phyloP scores from a whole-genome alignment of 1,284 basidiomycete genomes.

The Takashimella tepidaria region DNA sequence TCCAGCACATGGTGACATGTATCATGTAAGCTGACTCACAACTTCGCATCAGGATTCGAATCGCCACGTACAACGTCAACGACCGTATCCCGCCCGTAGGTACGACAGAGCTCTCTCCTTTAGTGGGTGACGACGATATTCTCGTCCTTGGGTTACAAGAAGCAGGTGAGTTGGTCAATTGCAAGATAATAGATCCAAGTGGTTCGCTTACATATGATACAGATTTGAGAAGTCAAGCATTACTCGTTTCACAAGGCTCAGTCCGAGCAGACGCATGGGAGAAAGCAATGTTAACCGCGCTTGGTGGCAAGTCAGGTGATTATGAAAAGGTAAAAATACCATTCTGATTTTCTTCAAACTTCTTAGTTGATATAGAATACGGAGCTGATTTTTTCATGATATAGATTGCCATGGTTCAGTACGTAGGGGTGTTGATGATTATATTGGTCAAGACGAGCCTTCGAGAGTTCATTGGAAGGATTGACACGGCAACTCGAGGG shows the following conservation, averaged over 20 bases:
- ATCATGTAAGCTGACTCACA: neutral
- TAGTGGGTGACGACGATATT: slow-evolving; percentile 38
- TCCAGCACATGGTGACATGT: neutral
- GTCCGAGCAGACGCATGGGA: slow-evolving; percentile 55
- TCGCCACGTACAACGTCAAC: slow-evolving; percentile 44
- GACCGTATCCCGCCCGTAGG: slow-evolving; percentile 37
- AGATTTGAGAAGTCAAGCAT: slow-evolving; percentile 36
- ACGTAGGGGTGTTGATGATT: slow-evolving; percentile 52
- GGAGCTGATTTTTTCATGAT: neutral
- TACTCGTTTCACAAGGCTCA: slow-evolving; percentile 36
- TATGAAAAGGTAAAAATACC: slow-evolving; percentile 29
- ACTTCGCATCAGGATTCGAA: slow-evolving; percentile 23
- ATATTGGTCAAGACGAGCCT: slow-evolving; percentile 51
- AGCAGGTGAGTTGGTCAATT: slow-evolving; percentile 36
- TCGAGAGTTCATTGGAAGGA: slow-evolving; percentile 17
- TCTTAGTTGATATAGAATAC: neutral
- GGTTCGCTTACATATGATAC: neutral
- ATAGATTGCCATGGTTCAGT: slow-evolving; percentile 32
- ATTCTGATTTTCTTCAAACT: neutral
- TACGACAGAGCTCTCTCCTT: slow-evolving; percentile 31
- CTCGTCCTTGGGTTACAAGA: slow-evolving; percentile 43
- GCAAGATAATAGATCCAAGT: too few relatives aligned
- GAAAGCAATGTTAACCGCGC: slow-evolving; percentile 49
- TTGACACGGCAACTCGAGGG: slow-evolving; percentile 32
- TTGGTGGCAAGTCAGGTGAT: slow-evolving; percentile 48